Evolutionary conservation across 208 protist genomes (phyloP), one percentile per base, ranked within the genome.

Genomic region (Leptomonas pyrrhocoris): DNA sequence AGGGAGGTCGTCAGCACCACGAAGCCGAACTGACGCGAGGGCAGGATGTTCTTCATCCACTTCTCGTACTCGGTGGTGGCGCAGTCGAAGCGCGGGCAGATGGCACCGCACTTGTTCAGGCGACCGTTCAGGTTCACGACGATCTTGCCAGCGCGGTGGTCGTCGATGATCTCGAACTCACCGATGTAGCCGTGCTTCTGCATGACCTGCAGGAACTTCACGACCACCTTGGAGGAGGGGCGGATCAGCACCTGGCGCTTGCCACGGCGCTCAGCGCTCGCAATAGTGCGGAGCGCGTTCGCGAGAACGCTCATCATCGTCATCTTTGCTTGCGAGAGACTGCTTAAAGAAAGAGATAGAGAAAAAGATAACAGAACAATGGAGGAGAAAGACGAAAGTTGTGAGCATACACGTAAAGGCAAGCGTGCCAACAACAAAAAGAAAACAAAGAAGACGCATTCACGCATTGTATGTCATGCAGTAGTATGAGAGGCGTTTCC

Each of bases 111-210:
- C 95, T 99, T 99, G 98, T 99, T 99, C 66, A 99, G 94, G 73
- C 99, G 97, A 65, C 99, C 99, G 80, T 99, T 99, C 31, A 99
- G 97, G 77, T 99, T 98, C 64, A 99, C 94, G 66, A 99, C 99
- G 74, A 99, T 99, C 91, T 99, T 99, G 73, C 99, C 98, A 16
- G 93, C 84, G 75, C 99, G 94, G 90, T 99, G 99, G 92, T 99
- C 98, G 89, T 99, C 99, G 80, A 99, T 94, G 85, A 99, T 91
- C 90, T 99, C 99, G 84, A 99, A 99, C 84, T 99, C 99, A 69
- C 98, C 98, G 91, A 99, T 99, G 97, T 99, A 99, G 88, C 98
- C 98, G 90, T 99, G 99, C 90, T 99, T 99, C 97, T 99, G 98
- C 99, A 99, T 99, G 68, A 99, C 98, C 72, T 96, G 88, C 62